These are phyloP conservation scores for Eucalyptus sp. DNA, from an alignment of 345 rosid species.

Conservation along the genomic window DNA sequence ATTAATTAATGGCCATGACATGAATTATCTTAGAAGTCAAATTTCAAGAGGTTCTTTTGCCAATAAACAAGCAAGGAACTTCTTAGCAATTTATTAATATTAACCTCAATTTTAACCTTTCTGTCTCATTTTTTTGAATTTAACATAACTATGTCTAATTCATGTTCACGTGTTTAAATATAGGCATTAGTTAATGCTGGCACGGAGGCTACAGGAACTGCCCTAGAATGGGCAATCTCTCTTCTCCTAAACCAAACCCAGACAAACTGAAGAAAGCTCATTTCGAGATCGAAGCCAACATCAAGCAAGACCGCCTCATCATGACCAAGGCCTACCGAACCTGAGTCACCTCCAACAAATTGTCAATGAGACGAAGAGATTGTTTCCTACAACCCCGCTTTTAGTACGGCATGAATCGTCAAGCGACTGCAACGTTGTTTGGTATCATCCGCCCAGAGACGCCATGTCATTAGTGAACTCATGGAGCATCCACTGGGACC, in stretches of 20 bases:
- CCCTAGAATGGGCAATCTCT: slow-evolving; percentile 41
- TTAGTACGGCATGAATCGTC: slow-evolving; percentile 27
- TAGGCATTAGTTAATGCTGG: slow-evolving; percentile 29
- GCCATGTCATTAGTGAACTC: slow-evolving; percentile 27
- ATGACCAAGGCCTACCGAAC: slow-evolving; percentile 23
- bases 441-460: slow-evolving; percentile 22
- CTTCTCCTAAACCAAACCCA: slow-evolving; percentile 26
- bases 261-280: slow-evolving; percentile 9
- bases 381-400: slow-evolving; percentile 29
- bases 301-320: slow-evolving; percentile 19
- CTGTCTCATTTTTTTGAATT: too few relatives aligned
- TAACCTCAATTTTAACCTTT: too few relatives aligned
- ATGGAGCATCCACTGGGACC: slow-evolving; percentile 49
- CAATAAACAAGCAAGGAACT: too few relatives aligned
- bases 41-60: too few relatives aligned
- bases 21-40: too few relatives aligned
- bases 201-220: slow-evolving; percentile 30
- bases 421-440: slow-evolving; percentile 12
- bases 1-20: too few relatives aligned
- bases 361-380: slow-evolving; percentile 16
- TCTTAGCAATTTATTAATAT: too few relatives aligned
- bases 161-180: too few relatives aligned
- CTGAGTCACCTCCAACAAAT: slow-evolving; percentile 18
- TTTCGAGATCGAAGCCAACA: slow-evolving; percentile 12
- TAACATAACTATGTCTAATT: too few relatives aligned